phyloP scores from a whole-genome alignment of 495 filamentous ascomycete genomes.

The Penicillium malachiteum region DNA sequence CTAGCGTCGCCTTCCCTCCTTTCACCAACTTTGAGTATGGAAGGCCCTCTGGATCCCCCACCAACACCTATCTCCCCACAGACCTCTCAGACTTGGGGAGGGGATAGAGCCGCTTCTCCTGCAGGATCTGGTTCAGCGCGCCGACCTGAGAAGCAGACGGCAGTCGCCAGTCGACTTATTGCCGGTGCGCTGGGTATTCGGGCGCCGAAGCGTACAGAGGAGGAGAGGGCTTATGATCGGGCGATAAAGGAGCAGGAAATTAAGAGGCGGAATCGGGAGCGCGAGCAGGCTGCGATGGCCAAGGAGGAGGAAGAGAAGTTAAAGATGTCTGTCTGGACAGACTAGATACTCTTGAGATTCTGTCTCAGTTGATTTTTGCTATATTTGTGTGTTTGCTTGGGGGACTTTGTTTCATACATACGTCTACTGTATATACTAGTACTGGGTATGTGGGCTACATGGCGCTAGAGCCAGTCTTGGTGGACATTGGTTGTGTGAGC shows the following conservation, averaged over 20 bases:
- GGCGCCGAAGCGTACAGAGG: constrained; percentile 78
- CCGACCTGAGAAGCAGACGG: constrained; percentile 88
- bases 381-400: background rate
- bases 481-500: background rate
- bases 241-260: constrained; percentile 83
- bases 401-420: constrained; percentile 4
- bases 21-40: constrained; percentile 35
- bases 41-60: constrained; percentile 52
- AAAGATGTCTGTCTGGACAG: constrained; percentile 80
- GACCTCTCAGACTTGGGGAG: constrained; percentile 31
- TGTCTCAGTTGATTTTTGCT: no score
- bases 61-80: constrained; percentile 61
- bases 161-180: constrained; percentile 87
- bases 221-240: constrained; percentile 83
- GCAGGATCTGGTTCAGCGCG: constrained; percentile 25
- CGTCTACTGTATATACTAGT: constrained; percentile 9
- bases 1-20: constrained; percentile 13
- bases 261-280: constrained; percentile 70
- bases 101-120: constrained; percentile 10
- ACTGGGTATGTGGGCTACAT: constrained; percentile 3
- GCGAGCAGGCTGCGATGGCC: constrained; percentile 59
- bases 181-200: constrained; percentile 82
- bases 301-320: constrained; percentile 68
- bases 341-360: constrained; percentile 43
- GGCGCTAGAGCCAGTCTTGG: constrained; percentile 5